phyloP scores from a whole-genome alignment of 73 alveolate genomes.

The Paramecium primaurelia region DNA sequence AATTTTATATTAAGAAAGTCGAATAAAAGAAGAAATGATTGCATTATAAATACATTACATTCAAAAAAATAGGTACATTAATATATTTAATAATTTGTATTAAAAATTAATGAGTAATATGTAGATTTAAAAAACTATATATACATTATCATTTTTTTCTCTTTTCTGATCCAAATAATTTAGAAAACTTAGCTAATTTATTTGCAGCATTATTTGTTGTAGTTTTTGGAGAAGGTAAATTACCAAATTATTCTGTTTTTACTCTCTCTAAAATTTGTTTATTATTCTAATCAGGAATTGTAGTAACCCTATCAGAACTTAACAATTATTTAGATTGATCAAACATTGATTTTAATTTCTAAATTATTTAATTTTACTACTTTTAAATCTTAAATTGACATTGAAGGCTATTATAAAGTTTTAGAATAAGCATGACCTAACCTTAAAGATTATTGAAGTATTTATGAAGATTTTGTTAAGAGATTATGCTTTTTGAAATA shows the following conservation, averaged over 20 bases:
- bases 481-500: not conserved
- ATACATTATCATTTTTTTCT: slow-evolving; percentile 30
- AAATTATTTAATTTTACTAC: not conserved
- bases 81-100: not conserved
- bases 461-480: not conserved
- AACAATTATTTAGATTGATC: slow-evolving; percentile 24
- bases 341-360: slow-evolving; percentile 14
- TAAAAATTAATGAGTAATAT: not conserved
- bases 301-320: slow-evolving; percentile 25
- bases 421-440: slow-evolving; percentile 23
- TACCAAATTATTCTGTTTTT: slow-evolving; percentile 18
- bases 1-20: slow-evolving; percentile 89
- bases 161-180: slow-evolving; percentile 33
- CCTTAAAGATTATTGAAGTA: not conserved
- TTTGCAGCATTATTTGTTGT: not conserved
- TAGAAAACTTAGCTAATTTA: slow-evolving; percentile 3
- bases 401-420: not conserved
- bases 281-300: not conserved
- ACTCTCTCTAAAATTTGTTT: not conserved
- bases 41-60: not conserved
- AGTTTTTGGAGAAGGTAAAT: slow-evolving; percentile 5
- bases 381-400: slow-evolving; percentile 14
- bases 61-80: not conserved
- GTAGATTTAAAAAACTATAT: not conserved
- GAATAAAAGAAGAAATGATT: slow-evolving; percentile 63